phyloP scores from a whole-genome alignment of 768 basidiomycete species.

The Auricularia sp. region DNA sequence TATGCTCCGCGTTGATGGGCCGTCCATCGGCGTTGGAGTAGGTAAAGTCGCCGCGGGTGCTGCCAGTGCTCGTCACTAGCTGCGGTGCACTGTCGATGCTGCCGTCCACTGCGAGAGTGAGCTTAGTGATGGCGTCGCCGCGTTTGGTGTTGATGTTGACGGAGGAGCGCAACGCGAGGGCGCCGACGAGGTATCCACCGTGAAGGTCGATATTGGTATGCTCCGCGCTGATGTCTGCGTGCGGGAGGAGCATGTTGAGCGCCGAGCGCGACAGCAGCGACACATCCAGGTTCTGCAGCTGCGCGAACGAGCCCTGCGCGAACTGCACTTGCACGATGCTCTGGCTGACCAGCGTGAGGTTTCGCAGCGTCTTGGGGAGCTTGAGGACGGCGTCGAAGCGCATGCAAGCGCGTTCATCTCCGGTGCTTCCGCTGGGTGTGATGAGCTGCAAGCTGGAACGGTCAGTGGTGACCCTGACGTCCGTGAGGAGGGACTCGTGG shows the following conservation, averaged over 20 bases:
- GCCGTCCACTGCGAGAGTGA: constrained; percentile 25
- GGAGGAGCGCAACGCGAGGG: not conserved
- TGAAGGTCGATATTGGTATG: constrained; percentile 34
- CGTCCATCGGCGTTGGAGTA: constrained; percentile 35
- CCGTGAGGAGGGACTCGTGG: constrained; percentile 30
- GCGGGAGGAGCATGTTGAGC: constrained; percentile 39
- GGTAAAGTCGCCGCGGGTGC: constrained; percentile 42
- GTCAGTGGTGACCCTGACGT: constrained; percentile 28
- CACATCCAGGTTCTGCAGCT: constrained; percentile 35
- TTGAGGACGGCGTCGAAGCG: constrained; percentile 45
- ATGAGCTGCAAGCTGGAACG: constrained; percentile 21
- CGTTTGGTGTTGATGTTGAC: constrained; percentile 1
- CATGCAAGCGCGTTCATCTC: constrained; percentile 26
- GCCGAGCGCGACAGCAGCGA: constrained; percentile 28
- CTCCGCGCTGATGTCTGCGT: constrained; percentile 30
- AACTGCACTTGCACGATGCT: constrained; percentile 39
- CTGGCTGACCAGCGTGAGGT: constrained; percentile 36
- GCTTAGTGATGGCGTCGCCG: constrained; percentile 2
- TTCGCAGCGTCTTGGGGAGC: constrained; percentile 40
- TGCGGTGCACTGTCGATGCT: constrained; percentile 31
- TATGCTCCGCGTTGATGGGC: constrained; percentile 37
- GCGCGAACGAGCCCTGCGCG: constrained; percentile 31
- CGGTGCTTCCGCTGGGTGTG: not conserved
- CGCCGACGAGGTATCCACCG: constrained; percentile 51
- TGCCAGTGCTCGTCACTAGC: constrained; percentile 40